These are phyloP conservation scores for Paecilomyces dactylethromorphus DNA, from an alignment of 2,329 filamentous ascomycete genomes.

Conservation along the genomic window DNA sequence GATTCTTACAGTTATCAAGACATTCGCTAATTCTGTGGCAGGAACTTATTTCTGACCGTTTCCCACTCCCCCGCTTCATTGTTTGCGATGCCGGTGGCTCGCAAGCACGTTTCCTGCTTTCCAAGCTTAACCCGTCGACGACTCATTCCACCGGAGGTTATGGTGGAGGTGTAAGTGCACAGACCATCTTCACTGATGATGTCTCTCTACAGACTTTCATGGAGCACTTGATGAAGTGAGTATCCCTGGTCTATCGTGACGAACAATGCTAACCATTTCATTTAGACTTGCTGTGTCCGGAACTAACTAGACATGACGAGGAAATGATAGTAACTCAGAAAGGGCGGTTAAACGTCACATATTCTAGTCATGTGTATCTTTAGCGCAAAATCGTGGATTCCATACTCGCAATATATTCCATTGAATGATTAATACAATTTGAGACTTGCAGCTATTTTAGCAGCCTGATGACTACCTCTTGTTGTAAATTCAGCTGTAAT, in stretches of 20 bases:
- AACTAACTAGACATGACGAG: conserved; percentile 37
- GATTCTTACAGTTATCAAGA: neutral
- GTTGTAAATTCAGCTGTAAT: neutral
- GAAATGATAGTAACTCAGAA: conserved; percentile 26
- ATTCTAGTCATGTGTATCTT: conserved; percentile 34
- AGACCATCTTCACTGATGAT: conserved; percentile 98
- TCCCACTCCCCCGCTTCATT: conserved; percentile 97
- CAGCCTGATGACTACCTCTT: neutral
- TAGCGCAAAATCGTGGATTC: conserved; percentile 21
- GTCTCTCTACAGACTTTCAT: conserved; percentile 98
- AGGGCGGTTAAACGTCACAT: conserved; percentile 22
- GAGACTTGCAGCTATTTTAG: neutral
- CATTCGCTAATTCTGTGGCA: conserved; percentile 27
- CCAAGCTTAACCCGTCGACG: conserved; percentile 94
- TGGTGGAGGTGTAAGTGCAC: conserved; percentile 80
- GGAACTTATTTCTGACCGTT: conserved; percentile 95
- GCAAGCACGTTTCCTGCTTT: conserved; percentile 91
- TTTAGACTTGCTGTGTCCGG: conserved; percentile 45
- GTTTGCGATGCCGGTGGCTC: conserved; percentile 98
- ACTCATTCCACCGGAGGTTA: conserved; percentile 92
- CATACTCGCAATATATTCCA: conserved; percentile 3
- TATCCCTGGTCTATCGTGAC: conserved; percentile 12
- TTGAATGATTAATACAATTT: conserved; percentile 15
- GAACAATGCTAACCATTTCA: conserved; percentile 18
- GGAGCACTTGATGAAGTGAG: conserved; percentile 99